phyloP scores from a whole-genome alignment of 2,329 filamentous ascomycete genomes.

The Paecilomyces dactylethromorphus region DNA sequence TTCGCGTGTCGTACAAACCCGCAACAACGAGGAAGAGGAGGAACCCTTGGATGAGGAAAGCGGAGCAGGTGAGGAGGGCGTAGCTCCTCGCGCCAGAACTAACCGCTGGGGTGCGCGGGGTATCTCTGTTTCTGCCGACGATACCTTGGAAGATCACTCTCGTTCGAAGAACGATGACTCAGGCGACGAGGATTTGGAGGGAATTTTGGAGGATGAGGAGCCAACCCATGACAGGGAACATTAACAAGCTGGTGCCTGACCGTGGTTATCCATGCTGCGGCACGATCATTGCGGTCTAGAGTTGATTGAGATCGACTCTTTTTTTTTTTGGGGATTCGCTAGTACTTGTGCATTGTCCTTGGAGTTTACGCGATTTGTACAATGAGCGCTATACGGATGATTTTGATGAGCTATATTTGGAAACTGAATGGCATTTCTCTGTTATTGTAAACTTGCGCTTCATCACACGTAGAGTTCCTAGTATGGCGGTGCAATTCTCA shows the following conservation, averaged over 20 bases:
- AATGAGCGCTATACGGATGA: not conserved
- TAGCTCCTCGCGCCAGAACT: slow-evolving; percentile 17
- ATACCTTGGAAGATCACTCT: slow-evolving; percentile 33
- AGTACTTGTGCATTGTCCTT: not conserved
- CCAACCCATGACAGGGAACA: not conserved
- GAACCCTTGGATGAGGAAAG: slow-evolving; percentile 26
- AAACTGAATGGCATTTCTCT: not conserved
- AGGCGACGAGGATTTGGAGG: slow-evolving; percentile 10
- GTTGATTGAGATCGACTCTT: not conserved
- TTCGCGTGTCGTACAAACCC: slow-evolving; percentile 18
- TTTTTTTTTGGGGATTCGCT: not conserved
- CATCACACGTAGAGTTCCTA: not conserved
- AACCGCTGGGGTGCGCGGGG: slow-evolving; percentile 53
- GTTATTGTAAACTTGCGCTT: not conserved
- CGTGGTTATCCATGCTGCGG: not conserved
- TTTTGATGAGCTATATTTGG: not conserved
- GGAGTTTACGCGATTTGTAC: not conserved
- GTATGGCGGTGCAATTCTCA: not conserved
- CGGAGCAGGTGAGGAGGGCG: slow-evolving; percentile 15
- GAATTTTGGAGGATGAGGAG: slow-evolving; percentile 16
- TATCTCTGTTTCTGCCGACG: slow-evolving; percentile 55
- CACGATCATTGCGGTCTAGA: not conserved
- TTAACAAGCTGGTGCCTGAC: not conserved
- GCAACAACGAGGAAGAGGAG: slow-evolving; percentile 30
- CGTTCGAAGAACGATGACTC: slow-evolving; percentile 5